Conservation (phyloP, 2,329 filamentous ascomycete species). For the Pseudogymnoascus sp. region DNA sequence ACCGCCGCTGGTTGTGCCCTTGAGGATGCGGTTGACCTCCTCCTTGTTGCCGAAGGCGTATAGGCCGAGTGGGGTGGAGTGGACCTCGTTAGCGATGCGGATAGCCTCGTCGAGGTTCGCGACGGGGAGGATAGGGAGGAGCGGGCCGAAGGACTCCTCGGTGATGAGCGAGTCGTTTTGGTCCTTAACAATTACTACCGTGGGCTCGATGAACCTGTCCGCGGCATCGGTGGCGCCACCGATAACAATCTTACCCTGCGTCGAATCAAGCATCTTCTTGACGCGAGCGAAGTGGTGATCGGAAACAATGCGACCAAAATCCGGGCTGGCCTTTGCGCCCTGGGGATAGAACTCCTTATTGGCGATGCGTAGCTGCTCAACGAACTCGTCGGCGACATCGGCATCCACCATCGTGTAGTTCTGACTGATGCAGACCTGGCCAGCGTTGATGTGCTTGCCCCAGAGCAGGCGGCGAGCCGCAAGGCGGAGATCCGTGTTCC, state of each 20-base stretch:
- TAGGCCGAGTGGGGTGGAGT: constrained; percentile 75
- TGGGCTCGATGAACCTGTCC: constrained; percentile 81
- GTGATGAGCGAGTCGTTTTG: constrained; percentile 68
- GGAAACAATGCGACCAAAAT: constrained; percentile 78
- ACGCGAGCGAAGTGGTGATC: constrained; percentile 69
- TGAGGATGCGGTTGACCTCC: constrained; percentile 63
- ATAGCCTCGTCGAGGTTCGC: constrained; percentile 81
- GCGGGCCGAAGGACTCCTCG: constrained; percentile 88
- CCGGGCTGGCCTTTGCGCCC: constrained; percentile 68
- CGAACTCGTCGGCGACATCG: constrained; percentile 61
- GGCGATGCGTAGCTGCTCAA: constrained; percentile 65
- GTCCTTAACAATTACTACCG: constrained; percentile 75
- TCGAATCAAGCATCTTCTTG: constrained; percentile 84
- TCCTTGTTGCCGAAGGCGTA: constrained; percentile 77
- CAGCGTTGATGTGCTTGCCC: constrained; percentile 80
- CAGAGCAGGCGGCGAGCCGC: constrained; percentile 81
- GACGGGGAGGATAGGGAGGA: constrained; percentile 75
- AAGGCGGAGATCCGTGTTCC: constrained; percentile 68
- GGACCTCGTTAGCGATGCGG: constrained; percentile 68
- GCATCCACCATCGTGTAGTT: constrained; percentile 86
- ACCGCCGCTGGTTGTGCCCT: constrained; percentile 58
- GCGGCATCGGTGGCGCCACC: constrained; percentile 77
- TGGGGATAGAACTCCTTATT: constrained; percentile 76
- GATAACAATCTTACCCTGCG: constrained; percentile 74
- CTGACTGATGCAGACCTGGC: constrained; percentile 86